Evolutionary conservation across 169 alveolate genomes (phyloP), one percentile per base, ranked within the genome.

Genomic region (Toxoplasma gondii): DNA sequence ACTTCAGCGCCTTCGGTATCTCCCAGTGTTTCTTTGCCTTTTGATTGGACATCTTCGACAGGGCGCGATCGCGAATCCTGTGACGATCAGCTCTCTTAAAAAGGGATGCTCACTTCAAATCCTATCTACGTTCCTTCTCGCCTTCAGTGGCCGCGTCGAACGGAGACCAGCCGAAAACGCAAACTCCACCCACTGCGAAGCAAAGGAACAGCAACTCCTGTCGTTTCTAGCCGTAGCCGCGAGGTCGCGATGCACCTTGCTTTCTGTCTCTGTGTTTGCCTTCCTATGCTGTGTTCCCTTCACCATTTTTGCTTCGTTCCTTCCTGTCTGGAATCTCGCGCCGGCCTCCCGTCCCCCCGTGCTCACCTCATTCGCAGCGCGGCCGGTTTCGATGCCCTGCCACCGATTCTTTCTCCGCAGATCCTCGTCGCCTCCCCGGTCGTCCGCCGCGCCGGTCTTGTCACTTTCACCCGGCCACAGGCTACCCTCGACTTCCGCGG

Each of bases 401-500:
- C 86, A 78, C 24, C 22, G 86, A 19, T 78, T 78, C 44, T n/a
- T 19, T 45, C n/a, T 78, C 44, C 39, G 39, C 44, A 78, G 29
- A 45, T 19, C 10, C 22, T 78, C 86, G 27, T 78, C 86, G 39
- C n/a, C 34, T 16, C 7, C 34, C 34, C 5, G 7, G 74, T 4
- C 74, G 9, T 27, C 34, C 1, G 7, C 34, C 74, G 74, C 4
- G 45, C 2, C n/a, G 44, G 34, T 22, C 17, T 69, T 29, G 34
- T 22, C 16, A 9, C 7, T 12, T 29, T 69, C 17, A 5, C 16
- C 38, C n/a, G 16, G 5, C 82, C 34, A 31, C 82, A 78, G 45
- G 86, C 49, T 12, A 4, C 45, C 44, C 2, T 78, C 86, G 86
- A 16, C 44, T 16, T 82, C 64, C 17, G 96, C 70, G 16, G 96